These are phyloP conservation scores for Zygoascus flipseniorum DNA, from an alignment of 805 yeast genomes.

Conservation along the genomic window DNA sequence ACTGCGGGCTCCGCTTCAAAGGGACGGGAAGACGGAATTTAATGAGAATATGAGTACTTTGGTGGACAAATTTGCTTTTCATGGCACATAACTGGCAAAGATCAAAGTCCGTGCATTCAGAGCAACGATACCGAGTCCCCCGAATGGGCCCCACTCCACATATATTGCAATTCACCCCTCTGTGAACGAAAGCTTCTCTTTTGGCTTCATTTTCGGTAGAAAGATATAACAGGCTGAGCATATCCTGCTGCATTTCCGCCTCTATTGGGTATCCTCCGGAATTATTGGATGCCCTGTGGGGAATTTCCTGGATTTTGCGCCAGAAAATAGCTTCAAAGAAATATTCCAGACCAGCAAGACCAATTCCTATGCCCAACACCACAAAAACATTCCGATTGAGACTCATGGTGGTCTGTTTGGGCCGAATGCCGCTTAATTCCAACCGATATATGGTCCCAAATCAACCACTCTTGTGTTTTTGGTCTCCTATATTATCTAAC, in stretches of 20 bases:
- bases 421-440: too few species aligned
- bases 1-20: conserved; percentile 19
- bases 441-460: too few species aligned
- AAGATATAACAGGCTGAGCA: conserved; percentile 16
- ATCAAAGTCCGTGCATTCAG: conserved; percentile 46
- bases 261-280: neutral
- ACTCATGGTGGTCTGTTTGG: too few species aligned
- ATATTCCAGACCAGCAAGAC: neutral
- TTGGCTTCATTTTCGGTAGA: conserved; percentile 20
- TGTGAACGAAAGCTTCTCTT: conserved; percentile 19
- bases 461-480: too few species aligned
- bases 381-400: too few species aligned
- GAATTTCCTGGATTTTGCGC: too few species aligned
- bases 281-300: too few species aligned
- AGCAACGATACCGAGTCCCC: conserved; percentile 45
- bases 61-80: conserved; percentile 11
- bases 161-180: conserved; percentile 25
- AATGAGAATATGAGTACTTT: conserved; percentile 18
- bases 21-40: conserved; percentile 25
- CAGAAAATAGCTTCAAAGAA: neutral
- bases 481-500: neutral
- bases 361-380: neutral
- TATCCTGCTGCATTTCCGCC: conserved; percentile 5
- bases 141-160: conserved; percentile 30
- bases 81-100: conserved; percentile 39